Conservation (phyloP, 1,139 yeast species). For the Suhomyces atakaporum region DNA sequence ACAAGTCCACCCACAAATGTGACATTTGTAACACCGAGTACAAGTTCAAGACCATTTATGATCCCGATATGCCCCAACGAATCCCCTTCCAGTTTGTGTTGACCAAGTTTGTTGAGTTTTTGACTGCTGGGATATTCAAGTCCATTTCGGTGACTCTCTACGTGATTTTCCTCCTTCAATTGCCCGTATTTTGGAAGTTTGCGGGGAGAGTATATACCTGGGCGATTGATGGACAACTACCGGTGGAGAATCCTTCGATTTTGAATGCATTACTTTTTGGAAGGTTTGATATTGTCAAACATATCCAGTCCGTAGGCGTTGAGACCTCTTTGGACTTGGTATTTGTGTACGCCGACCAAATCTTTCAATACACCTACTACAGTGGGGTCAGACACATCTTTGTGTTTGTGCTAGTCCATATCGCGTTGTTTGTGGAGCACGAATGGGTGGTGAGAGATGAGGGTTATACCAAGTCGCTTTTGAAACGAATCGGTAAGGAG, state of each 20-base stretch:
- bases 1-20: slow-evolving; percentile 66
- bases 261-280: slow-evolving; percentile 53
- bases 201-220: slow-evolving; percentile 55
- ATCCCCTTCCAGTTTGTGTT: slow-evolving; percentile 57
- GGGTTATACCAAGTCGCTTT: slow-evolving; percentile 58
- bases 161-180: slow-evolving; percentile 44
- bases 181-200: slow-evolving; percentile 60
- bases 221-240: slow-evolving; percentile 53
- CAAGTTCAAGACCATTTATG: slow-evolving; percentile 69
- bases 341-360: slow-evolving; percentile 15
- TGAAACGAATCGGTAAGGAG: slow-evolving; percentile 59
- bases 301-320: slow-evolving; percentile 3
- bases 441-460: slow-evolving; percentile 75
- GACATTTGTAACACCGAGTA: slow-evolving; percentile 87
- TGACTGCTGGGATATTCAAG: slow-evolving; percentile 27
- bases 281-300: slow-evolving; percentile 24
- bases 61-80: slow-evolving; percentile 65
- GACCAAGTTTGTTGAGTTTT: slow-evolving; percentile 35
- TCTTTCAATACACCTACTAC: slow-evolving; percentile 37
- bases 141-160: slow-evolving; percentile 36
- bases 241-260: slow-evolving; percentile 37
- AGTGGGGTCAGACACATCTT: slow-evolving; percentile 43
- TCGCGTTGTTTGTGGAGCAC: slow-evolving; percentile 58
- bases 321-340: slow-evolving; percentile 2
- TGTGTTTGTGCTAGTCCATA: slow-evolving; percentile 42